Conservation (phyloP, 2,329 filamentous ascomycete species). For the Penicillium sp. region DNA sequence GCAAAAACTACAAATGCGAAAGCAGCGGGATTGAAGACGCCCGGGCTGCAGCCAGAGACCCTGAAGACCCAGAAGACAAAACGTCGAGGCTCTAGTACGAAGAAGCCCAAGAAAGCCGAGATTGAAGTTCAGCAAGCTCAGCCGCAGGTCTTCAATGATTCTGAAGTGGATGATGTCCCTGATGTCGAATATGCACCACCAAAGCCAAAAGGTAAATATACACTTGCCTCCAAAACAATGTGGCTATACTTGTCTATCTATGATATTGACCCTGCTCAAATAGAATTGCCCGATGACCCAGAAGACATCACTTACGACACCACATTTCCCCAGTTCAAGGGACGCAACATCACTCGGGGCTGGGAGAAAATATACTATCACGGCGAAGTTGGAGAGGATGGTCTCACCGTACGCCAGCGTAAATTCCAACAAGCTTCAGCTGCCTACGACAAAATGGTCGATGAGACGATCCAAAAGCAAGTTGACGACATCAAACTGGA, state of each 20-base stretch:
- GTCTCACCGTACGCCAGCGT: conserved; percentile 64
- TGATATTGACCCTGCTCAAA: conserved; percentile 47
- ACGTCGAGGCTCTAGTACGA: conserved; percentile 56
- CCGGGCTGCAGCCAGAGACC: conserved; percentile 58
- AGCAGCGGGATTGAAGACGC: conserved; percentile 62
- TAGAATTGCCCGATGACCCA: conserved; percentile 43
- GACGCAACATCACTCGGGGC: conserved; percentile 51
- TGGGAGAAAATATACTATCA: conserved; percentile 48
- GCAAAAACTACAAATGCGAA: conserved; percentile 97
- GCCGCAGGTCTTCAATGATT: conserved; percentile 44
- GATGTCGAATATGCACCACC: conserved; percentile 91
- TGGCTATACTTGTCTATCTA: conserved; percentile 1
- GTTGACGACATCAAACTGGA: conserved; percentile 57
- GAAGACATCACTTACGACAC: conserved; percentile 47
- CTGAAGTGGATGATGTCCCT: conserved; percentile 55
- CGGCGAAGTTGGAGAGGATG: conserved; percentile 48
- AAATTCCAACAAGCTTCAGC: conserved; percentile 62
- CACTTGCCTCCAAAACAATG: conserved; percentile 13
- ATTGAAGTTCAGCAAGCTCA: conserved; percentile 45
- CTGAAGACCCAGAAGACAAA: conserved; percentile 62
- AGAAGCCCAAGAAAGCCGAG: conserved; percentile 57
- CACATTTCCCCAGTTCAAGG: conserved; percentile 50
- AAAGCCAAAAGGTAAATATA: conserved; percentile 51
- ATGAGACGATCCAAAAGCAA: conserved; percentile 64
- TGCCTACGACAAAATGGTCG: conserved; percentile 61